phyloP scores from a whole-genome alignment of 257 asterid genomes.

The Forsythia viridissima region DNA sequence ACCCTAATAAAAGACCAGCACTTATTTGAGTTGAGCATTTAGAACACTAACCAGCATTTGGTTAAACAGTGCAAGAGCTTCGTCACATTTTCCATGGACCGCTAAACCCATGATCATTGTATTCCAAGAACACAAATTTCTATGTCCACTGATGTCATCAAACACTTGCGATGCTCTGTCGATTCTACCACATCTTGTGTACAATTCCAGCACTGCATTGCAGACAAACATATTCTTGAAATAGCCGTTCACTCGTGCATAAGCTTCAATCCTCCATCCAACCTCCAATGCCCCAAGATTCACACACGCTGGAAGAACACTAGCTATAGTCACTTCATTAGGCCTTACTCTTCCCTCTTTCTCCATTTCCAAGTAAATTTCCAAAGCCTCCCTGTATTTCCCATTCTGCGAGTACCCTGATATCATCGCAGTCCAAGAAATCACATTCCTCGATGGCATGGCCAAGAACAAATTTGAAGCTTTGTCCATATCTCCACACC shows the following conservation, averaged over 20 bases:
- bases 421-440: constrained; percentile 81
- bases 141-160: constrained; percentile 53
- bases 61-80: constrained; percentile 57
- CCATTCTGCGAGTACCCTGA: constrained; percentile 84
- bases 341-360: constrained; percentile 55
- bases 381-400: constrained; percentile 60
- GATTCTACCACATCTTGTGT: constrained; percentile 73
- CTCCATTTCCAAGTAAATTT: constrained; percentile 65
- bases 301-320: constrained; percentile 90
- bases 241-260: constrained; percentile 64
- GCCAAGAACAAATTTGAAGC: constrained; percentile 55
- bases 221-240: constrained; percentile 59
- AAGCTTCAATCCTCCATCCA: constrained; percentile 75
- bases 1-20: not conserved
- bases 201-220: constrained; percentile 69
- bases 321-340: constrained; percentile 81
- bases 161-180: constrained; percentile 67
- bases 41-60: constrained; percentile 59
- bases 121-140: constrained; percentile 81
- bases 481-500: constrained; percentile 56
- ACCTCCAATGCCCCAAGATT: constrained; percentile 82
- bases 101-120: constrained; percentile 89
- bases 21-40: not conserved
- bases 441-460: constrained; percentile 68
- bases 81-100: constrained; percentile 66